Conservation (phyloP, 345 rosid genomes). For the Populus alba region DNA sequence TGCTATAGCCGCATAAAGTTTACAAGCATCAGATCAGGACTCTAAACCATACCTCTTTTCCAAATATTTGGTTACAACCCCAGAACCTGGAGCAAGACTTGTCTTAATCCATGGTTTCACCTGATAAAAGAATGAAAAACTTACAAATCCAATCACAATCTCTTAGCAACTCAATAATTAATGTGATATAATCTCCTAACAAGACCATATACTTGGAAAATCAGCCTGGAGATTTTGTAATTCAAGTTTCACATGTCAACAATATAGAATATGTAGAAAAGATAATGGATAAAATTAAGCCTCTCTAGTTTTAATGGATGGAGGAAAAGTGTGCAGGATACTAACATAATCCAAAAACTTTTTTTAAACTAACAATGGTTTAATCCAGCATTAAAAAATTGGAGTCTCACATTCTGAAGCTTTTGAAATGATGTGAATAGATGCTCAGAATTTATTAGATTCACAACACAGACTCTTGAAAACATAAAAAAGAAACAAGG, state of each 20-base stretch:
- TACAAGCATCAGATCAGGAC: background rate
- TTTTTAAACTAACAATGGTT: background rate
- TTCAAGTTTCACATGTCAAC: background rate
- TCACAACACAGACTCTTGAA: background rate
- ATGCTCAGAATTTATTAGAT: background rate
- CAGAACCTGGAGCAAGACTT: constrained; percentile 96
- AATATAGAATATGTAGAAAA: background rate
- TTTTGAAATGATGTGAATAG: background rate
- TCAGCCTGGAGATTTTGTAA: background rate
- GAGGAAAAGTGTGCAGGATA: background rate
- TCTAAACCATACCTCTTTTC: constrained; percentile 46
- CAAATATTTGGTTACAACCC: constrained; percentile 89
- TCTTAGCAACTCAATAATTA: background rate
- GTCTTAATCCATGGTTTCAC: constrained; percentile 89
- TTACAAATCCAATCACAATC: background rate
- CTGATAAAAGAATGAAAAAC: constrained; percentile 34
- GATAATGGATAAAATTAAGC: background rate
- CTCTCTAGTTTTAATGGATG: background rate
- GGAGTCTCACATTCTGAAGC: background rate
- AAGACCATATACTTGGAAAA: background rate
- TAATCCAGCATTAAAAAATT: too few relatives aligned
- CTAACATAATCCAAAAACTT: background rate
- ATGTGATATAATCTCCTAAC: background rate
- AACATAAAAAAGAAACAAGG: background rate
- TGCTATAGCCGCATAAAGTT: background rate